Percentiles rank a stretch among this genome's conserved stretches.
Evolutionary conservation across 106 monocot genomes (phyloP).

Genomic region (Posidonia australis): DNA sequence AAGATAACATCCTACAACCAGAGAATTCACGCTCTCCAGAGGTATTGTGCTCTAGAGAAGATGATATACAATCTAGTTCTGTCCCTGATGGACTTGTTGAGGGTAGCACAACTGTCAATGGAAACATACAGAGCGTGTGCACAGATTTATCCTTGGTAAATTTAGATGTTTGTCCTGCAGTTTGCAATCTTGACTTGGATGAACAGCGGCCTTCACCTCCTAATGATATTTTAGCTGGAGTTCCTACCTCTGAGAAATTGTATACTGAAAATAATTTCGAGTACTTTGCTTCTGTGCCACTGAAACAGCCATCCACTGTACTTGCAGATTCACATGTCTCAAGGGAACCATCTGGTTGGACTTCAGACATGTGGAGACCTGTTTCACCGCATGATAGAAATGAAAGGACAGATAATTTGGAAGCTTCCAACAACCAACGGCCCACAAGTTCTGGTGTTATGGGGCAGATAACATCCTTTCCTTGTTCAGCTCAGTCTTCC

Average conservation of each 20-base stretch:
- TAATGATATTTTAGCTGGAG: background rate
- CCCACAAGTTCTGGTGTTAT: background rate
- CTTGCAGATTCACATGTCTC: constrained; percentile 4
- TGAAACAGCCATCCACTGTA: background rate
- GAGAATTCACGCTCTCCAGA: too few species aligned
- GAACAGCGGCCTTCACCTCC: background rate
- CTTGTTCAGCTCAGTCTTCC: constrained; percentile 2
- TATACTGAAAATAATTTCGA: constrained; percentile 7
- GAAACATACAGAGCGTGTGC: constrained; percentile 12
- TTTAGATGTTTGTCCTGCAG: constrained; percentile 8
- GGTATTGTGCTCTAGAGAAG: background rate
- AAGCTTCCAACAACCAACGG: constrained; percentile 7
- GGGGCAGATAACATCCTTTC: background rate
- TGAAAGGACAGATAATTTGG: constrained; percentile 3
- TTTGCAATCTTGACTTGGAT: background rate
- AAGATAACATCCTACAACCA: background rate
- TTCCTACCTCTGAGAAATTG: background rate
- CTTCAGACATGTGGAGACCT: constrained; percentile 12
- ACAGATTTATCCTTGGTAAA: constrained; percentile 18
- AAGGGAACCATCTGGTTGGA: constrained; percentile 14
- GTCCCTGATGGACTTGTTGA: background rate
- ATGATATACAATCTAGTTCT: background rate
- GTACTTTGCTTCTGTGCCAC: background rate
- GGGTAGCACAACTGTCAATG: constrained; percentile 7
- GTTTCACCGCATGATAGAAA: constrained; percentile 3